Percentiles rank a stretch among this genome's conserved stretches.
phyloP scores from a whole-genome alignment of 2,329 filamentous ascomycete genomes.

The Fusarium kyushuense region DNA sequence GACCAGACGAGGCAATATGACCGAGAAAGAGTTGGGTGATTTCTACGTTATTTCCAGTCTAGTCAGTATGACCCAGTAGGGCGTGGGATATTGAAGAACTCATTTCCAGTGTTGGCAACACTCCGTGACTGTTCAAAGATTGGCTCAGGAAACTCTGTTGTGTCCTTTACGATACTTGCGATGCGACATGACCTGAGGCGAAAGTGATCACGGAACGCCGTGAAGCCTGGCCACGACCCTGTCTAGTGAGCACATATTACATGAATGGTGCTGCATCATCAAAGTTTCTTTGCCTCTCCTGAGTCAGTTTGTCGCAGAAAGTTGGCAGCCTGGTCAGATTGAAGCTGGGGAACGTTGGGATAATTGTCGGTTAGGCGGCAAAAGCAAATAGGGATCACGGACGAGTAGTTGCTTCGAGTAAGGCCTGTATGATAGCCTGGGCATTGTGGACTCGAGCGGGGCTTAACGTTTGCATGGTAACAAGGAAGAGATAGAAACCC shows the following conservation, averaged over 20 bases:
- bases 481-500: slow-evolving; percentile 31
- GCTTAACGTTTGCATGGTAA: slow-evolving; percentile 28
- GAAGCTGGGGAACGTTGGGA: slow-evolving; percentile 29
- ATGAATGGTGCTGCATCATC: slow-evolving; percentile 14
- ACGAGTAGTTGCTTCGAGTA: slow-evolving; percentile 32
- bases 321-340: slow-evolving; percentile 29
- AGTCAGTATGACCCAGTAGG: slow-evolving; percentile 1
- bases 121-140: slow-evolving; percentile 15
- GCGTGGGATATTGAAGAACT: slow-evolving; percentile 10
- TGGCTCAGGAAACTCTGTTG: slow-evolving; percentile 17
- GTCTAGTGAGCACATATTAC: slow-evolving; percentile 14
- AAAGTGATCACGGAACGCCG: slow-evolving; percentile 14
- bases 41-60: slow-evolving; percentile 16
- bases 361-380: slow-evolving; percentile 35
- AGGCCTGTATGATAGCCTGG: slow-evolving; percentile 16
- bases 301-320: slow-evolving; percentile 36
- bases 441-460: slow-evolving; percentile 22
- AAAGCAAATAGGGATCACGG: slow-evolving; percentile 36
- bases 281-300: slow-evolving; percentile 30
- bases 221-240: slow-evolving; percentile 26
- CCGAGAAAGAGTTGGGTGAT: slow-evolving; percentile 24
- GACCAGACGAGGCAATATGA: slow-evolving; percentile 27
- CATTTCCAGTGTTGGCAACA: slow-evolving; percentile 19
- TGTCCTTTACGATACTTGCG: slow-evolving; percentile 4
- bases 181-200: slow-evolving; percentile 40